Conservation (phyloP, 768 basidiomycete species). For the Boletellus ananas region DNA sequence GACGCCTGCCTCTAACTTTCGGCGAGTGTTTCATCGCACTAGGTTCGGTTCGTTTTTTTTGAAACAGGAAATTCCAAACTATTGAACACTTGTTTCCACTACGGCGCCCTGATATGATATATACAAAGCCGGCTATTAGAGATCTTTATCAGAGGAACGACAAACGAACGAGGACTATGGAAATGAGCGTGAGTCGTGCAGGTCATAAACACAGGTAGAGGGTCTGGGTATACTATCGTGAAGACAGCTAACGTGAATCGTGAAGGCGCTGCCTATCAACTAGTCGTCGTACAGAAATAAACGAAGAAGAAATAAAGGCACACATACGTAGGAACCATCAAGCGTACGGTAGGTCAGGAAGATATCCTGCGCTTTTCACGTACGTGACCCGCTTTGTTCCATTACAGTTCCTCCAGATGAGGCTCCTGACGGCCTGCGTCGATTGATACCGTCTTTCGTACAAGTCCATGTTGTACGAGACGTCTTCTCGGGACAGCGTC, state of each 20-base stretch:
- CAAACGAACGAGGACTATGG: constrained; percentile 6
- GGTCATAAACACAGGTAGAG: constrained; percentile 13
- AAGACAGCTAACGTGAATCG: constrained; percentile 14
- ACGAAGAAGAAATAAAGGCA: neutral
- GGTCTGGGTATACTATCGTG: constrained; percentile 20
- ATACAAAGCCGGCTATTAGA: neutral
- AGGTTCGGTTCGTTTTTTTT: too few species aligned
- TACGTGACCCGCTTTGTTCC: constrained; percentile 29
- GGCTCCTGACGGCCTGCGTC: constrained; percentile 22
- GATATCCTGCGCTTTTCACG: constrained; percentile 28
- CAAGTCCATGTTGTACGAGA: constrained; percentile 32
- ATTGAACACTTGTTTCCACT: neutral
- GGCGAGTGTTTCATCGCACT: too few species aligned
- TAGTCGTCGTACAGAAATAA: constrained; percentile 13
- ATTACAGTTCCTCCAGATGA: constrained; percentile 29
- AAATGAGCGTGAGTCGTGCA: constrained; percentile 21
- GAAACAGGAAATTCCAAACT: neutral
- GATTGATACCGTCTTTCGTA: constrained; percentile 30
- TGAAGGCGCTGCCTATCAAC: constrained; percentile 18
- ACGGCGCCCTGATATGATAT: neutral
- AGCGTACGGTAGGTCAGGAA: constrained; percentile 23
- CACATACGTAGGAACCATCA: neutral
- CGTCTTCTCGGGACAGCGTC: constrained; percentile 30
- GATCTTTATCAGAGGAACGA: constrained; percentile 17
- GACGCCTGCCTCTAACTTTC: too few species aligned